Evolutionary conservation across 352 stramenopile genomes (phyloP), one percentile per base, ranked within the genome.

Genomic region (Plasmopara viticola): DNA sequence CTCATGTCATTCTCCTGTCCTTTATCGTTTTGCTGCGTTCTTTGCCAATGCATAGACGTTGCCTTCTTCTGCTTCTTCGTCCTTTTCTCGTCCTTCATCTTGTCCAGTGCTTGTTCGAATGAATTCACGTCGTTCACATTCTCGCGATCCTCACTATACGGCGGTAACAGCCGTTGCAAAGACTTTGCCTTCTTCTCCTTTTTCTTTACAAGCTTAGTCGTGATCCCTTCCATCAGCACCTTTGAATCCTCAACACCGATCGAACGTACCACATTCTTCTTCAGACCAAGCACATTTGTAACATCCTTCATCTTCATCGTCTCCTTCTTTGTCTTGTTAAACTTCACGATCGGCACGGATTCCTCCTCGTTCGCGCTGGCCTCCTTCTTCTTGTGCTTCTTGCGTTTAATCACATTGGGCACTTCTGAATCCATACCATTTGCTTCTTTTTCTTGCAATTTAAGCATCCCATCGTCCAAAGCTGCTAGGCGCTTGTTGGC

Each of bases 401-500:
- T 68, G 45, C 47, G 28, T 12, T 67, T 60, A 0, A 74, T 62
- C 30, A 81, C 69, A 10, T 64, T 51, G 6, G 69, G 62, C 29
- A 73, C 57, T 1, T 62, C 64, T 2, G 41, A 10, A 5, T 29
- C 18, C 18, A 17, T 8, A 1, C 15, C 28, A 8, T 15, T 6
- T 30, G 48, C 38, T 30, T 39, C 51, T 49, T 43, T 63, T 51
- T 41, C 53, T 9, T 58, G 67, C 14, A 70, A 33, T 33, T 86
- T 71, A 48, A 90, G 87, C 72, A 90, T 84, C 6, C 62, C 63
- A 35, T 53, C 62, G 6, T 65, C 66, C 59, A 90, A 90, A 14
- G 66, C 68, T 18, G 44, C 66, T 12, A 86, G 51, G 5, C 74
- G 66, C 53, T 76, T 48, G 50, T 48, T 63, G 5, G 76, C 64